phyloP scores from a whole-genome alignment of 345 rosid genomes.

The Passiflora organensis region DNA sequence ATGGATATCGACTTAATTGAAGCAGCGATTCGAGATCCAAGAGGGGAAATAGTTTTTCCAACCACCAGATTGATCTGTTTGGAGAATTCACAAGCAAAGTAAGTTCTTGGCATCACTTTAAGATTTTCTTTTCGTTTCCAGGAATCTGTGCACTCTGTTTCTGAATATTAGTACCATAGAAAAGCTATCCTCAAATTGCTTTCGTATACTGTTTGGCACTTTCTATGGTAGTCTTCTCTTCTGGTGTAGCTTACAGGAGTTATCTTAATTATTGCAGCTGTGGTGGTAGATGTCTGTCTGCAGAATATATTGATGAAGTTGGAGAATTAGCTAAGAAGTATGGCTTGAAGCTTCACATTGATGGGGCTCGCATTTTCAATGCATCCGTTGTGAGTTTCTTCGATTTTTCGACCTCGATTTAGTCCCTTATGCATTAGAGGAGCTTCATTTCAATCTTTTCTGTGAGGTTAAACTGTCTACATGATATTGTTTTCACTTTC shows the following conservation, averaged over 20 bases:
- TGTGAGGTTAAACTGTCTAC: neutral
- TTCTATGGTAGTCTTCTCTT: too few species aligned
- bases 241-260: slow-evolving; percentile 5
- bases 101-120: slow-evolving; percentile 13
- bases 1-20: slow-evolving; percentile 69
- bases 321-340: slow-evolving; percentile 79
- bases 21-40: slow-evolving; percentile 66
- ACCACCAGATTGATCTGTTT: slow-evolving; percentile 86
- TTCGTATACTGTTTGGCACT: neutral
- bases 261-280: slow-evolving; percentile 42
- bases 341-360: slow-evolving; percentile 87
- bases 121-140: neutral
- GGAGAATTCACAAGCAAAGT: slow-evolving; percentile 94
- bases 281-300: slow-evolving; percentile 77
- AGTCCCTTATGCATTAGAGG: neutral
- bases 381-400: slow-evolving; percentile 71
- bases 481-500: slow-evolving; percentile 5
- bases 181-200: neutral
- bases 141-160: neutral
- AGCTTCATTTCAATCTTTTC: neutral
- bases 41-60: slow-evolving; percentile 67
- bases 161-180: too few species aligned
- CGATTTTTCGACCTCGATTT: neutral
- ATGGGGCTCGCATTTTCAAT: slow-evolving; percentile 94
- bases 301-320: slow-evolving; percentile 60